Evolutionary conservation across 192 early-diverging fungal species (phyloP).

Genomic region (Podila verticillata): DNA sequence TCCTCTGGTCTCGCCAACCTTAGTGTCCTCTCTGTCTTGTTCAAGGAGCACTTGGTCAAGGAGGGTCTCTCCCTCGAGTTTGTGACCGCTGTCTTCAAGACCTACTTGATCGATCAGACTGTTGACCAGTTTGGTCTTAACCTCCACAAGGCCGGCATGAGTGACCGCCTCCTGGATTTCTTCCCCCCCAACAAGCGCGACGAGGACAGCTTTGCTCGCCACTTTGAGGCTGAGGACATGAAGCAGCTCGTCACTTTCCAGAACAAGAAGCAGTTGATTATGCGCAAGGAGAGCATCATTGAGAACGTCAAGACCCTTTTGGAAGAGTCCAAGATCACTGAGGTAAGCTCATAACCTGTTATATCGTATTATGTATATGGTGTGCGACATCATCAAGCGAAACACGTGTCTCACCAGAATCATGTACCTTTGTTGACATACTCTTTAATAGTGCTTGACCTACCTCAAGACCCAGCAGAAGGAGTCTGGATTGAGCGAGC

Average conservation of each 20-base stretch:
- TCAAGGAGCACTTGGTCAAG: conserved; percentile 96
- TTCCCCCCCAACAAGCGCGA: conserved; percentile 93
- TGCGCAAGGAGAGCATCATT: conserved; percentile 73
- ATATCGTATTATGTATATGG: conserved; percentile 7
- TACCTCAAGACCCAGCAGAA: conserved; percentile 74
- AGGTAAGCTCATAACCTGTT: conserved; percentile 54
- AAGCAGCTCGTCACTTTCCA: conserved; percentile 87
- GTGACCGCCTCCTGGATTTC: conserved; percentile 83
- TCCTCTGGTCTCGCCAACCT: conserved; percentile 74
- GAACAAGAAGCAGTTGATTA: conserved; percentile 74
- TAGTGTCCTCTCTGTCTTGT: conserved; percentile 76
- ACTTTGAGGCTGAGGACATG: conserved; percentile 95
- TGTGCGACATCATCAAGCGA: not conserved
- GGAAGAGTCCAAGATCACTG: conserved; percentile 60
- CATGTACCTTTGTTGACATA: not conserved
- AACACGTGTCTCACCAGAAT: not conserved
- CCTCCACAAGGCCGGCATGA: conserved; percentile 77
- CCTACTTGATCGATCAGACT: conserved; percentile 78
- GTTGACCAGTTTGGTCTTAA: conserved; percentile 80
- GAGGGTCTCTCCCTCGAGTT: conserved; percentile 87
- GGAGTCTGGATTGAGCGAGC: conserved; percentile 79
- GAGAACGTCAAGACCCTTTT: conserved; percentile 69
- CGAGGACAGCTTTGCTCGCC: conserved; percentile 87
- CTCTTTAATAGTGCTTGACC: conserved; percentile 60
- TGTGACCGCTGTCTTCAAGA: conserved; percentile 83